Percentiles rank a stretch among this genome's conserved stretches.
These are phyloP conservation scores for Plasmodium falciparum DNA, from an alignment of 169 alveolate species.

Conservation along the genomic window DNA sequence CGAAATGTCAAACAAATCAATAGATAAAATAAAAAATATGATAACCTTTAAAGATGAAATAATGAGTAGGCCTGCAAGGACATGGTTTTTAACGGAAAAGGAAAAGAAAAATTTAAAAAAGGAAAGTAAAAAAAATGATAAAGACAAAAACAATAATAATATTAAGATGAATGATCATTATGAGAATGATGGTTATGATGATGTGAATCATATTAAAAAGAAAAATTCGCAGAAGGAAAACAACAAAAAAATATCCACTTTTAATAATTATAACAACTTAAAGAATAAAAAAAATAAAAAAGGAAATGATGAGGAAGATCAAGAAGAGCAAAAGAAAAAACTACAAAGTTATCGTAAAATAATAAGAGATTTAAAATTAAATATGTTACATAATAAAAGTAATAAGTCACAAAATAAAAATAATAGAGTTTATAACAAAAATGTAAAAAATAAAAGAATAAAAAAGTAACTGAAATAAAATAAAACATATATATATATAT, in stretches of 20 bases:
- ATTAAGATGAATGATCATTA: not conserved
- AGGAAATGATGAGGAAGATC: not conserved
- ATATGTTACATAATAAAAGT: conserved; percentile 22
- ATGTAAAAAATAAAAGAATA: no score
- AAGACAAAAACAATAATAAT: not conserved
- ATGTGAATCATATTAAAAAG: conserved; percentile 24
- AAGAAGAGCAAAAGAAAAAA: conserved; percentile 15
- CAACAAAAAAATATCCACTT: conserved; percentile 6
- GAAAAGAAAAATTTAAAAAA: conserved; percentile 61
- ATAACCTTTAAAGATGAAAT: conserved; percentile 86
- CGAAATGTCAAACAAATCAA: conserved; percentile 83
- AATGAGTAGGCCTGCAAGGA: conserved; percentile 79
- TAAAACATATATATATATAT: no score
- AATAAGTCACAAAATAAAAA: not conserved
- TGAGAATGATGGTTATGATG: conserved; percentile 60
- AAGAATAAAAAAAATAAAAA: not conserved
- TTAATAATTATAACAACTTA: not conserved
- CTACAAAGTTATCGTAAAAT: conserved; percentile 55
- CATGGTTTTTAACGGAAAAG: conserved; percentile 77
- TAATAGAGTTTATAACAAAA: conserved; percentile 27
- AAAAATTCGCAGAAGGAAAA: conserved; percentile 42
- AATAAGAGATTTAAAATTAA: conserved; percentile 59
- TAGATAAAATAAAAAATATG: conserved; percentile 82
- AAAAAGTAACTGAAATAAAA: no score
- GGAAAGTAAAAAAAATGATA: conserved; percentile 21